These are phyloP conservation scores for Zygosaccharomyces bailii DNA, from an alignment of 805 yeast genomes.

Conservation along the genomic window DNA sequence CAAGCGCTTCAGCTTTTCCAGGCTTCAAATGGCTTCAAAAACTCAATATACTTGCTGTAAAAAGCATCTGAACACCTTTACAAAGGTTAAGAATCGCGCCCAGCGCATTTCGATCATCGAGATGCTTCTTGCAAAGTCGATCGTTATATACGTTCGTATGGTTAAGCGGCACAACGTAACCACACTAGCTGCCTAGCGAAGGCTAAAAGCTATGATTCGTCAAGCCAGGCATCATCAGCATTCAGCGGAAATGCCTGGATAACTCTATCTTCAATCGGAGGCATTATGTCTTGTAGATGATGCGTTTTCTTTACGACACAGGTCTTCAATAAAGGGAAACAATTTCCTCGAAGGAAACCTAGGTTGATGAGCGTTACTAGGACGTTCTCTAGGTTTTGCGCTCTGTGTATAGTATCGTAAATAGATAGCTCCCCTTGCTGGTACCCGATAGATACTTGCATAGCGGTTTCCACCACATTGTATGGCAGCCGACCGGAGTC, in stretches of 20 bases:
- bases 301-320: constrained; percentile 33
- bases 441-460: constrained; percentile 23
- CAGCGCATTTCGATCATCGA: constrained; percentile 4
- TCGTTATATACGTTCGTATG: constrained; percentile 5
- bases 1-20: background rate
- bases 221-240: constrained; percentile 34
- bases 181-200: background rate
- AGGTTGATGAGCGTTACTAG: constrained; percentile 32
- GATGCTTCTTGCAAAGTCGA: constrained; percentile 5
- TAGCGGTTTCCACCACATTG: constrained; percentile 18
- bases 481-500: constrained; percentile 30
- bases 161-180: background rate
- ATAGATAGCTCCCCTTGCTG: constrained; percentile 13
- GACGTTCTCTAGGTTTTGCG: constrained; percentile 29
- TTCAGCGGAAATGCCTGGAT: constrained; percentile 29
- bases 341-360: constrained; percentile 34
- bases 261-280: constrained; percentile 28
- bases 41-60: background rate
- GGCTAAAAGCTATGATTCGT: constrained; percentile 4
- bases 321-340: constrained; percentile 31
- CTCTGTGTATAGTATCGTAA: constrained; percentile 25
- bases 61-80: background rate
- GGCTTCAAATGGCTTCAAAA: background rate
- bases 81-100: constrained; percentile 1
- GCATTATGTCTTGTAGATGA: constrained; percentile 28